These are phyloP conservation scores for Samsoniella hepiali DNA, from an alignment of 2,329 filamentous ascomycete species.

Conservation along the genomic window DNA sequence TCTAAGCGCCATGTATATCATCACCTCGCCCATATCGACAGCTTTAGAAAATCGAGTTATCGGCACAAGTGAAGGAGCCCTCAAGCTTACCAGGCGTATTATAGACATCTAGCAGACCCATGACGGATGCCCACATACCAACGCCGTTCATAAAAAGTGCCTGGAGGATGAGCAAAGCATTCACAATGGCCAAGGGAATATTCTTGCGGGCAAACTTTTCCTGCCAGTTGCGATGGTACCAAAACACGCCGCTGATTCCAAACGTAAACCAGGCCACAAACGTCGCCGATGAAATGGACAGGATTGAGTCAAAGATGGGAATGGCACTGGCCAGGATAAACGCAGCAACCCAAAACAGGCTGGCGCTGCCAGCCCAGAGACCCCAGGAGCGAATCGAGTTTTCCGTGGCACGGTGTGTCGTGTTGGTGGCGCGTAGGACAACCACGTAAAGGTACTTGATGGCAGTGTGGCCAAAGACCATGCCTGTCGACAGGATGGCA, in stretches of 20 bases:
- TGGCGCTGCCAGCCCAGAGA: constrained; percentile 34
- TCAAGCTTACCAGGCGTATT: constrained; percentile 27
- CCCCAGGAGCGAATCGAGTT: constrained; percentile 34
- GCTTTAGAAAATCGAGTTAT: constrained; percentile 33
- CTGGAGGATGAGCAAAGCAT: constrained; percentile 31
- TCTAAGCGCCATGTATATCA: not conserved
- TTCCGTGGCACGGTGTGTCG: constrained; percentile 32
- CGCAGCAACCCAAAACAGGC: constrained; percentile 33
- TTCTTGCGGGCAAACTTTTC: constrained; percentile 29
- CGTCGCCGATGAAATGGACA: constrained; percentile 35
- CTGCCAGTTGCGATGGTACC: constrained; percentile 37
- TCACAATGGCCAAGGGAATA: constrained; percentile 29
- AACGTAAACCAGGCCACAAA: constrained; percentile 38
- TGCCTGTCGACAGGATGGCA: constrained; percentile 30
- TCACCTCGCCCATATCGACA: not conserved
- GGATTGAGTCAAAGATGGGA: constrained; percentile 37
- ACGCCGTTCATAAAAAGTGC: constrained; percentile 36
- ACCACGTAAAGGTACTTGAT: constrained; percentile 35
- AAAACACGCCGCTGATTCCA: constrained; percentile 35
- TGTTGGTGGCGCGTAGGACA: constrained; percentile 32
- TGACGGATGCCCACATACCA: constrained; percentile 35
- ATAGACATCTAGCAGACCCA: constrained; percentile 31
- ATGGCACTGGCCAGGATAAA: constrained; percentile 37
- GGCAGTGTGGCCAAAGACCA: constrained; percentile 32
- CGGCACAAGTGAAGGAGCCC: constrained; percentile 34